Evolutionary conservation across 805 yeast species (phyloP).

Genomic region (Wickerhamomyces bisporus): DNA sequence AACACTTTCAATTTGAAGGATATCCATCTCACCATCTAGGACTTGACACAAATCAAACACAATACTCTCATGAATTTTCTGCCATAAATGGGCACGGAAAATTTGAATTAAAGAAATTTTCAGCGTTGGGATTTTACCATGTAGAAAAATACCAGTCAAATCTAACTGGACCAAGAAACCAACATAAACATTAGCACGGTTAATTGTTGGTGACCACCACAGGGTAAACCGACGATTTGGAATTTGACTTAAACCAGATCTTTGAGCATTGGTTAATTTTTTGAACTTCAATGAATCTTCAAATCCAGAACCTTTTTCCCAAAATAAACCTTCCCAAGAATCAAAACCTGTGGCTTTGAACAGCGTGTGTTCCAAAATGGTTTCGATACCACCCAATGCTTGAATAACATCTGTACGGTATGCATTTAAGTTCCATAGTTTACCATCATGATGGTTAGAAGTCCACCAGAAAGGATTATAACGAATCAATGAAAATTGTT

Average conservation of each 20-base stretch:
- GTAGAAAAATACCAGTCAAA: slow-evolving; percentile 92
- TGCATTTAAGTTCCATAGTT: slow-evolving; percentile 87
- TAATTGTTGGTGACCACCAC: slow-evolving; percentile 99
- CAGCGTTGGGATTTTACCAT: slow-evolving; percentile 96
- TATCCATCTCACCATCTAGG: slow-evolving; percentile 80
- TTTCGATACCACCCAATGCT: slow-evolving; percentile 95
- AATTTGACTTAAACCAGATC: slow-evolving; percentile 94
- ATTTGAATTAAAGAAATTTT: slow-evolving; percentile 94
- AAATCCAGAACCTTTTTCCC: slow-evolving; percentile 98
- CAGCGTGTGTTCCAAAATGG: slow-evolving; percentile 89
- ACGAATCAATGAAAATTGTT: slow-evolving; percentile 64
- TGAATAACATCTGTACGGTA: slow-evolving; percentile 95
- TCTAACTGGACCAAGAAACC: slow-evolving; percentile 96
- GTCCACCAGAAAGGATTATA: slow-evolving; percentile 98
- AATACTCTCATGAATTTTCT: slow-evolving; percentile 92
- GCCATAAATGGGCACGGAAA: slow-evolving; percentile 98
- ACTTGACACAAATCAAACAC: slow-evolving; percentile 93
- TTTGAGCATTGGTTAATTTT: slow-evolving; percentile 93
- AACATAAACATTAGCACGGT: slow-evolving; percentile 95
- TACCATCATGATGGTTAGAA: slow-evolving; percentile 88
- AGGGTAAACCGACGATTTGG: slow-evolving; percentile 95
- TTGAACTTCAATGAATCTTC: slow-evolving; percentile 94
- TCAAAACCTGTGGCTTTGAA: slow-evolving; percentile 97
- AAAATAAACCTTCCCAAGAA: slow-evolving; percentile 97
- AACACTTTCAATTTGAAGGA: slow-evolving; percentile 76